Conservation (phyloP, 2,329 filamentous ascomycete genomes). For the Verticillium isaacii region DNA sequence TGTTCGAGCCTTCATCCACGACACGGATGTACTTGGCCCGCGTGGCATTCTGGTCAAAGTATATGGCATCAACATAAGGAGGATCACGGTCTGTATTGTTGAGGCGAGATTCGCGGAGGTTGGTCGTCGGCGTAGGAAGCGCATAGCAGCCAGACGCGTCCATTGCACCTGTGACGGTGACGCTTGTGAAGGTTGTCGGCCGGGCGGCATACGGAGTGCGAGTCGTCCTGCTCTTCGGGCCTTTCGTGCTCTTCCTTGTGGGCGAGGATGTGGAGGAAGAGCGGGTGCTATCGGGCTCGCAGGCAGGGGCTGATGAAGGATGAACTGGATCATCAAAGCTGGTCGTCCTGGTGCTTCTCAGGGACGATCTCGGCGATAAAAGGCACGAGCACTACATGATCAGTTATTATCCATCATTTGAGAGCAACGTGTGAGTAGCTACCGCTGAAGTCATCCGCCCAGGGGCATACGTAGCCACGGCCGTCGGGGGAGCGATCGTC, state of each 20-base stretch:
- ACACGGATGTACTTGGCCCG: slow-evolving; percentile 27
- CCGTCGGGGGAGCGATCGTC: not conserved
- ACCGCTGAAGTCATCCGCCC: slow-evolving; percentile 5
- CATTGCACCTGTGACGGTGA: slow-evolving; percentile 1
- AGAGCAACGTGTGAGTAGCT: not conserved
- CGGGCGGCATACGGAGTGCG: not conserved
- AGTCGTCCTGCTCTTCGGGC: not conserved
- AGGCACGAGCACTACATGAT: slow-evolving; percentile 8
- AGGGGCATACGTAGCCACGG: slow-evolving; percentile 4
- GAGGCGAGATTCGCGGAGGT: slow-evolving; percentile 20
- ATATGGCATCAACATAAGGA: slow-evolving; percentile 31
- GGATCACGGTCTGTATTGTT: slow-evolving; percentile 21
- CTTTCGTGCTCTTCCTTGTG: not conserved
- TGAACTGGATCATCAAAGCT: not conserved
- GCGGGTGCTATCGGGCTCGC: not conserved
- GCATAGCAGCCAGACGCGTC: slow-evolving; percentile 8
- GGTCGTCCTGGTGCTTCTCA: not conserved
- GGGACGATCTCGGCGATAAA: not conserved
- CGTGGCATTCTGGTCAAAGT: slow-evolving; percentile 24
- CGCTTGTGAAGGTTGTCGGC: slow-evolving; percentile 3
- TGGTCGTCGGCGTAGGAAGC: not conserved
- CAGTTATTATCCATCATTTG: too few relatives aligned
- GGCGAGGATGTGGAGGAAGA: not conserved
- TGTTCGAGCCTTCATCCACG: slow-evolving; percentile 19
- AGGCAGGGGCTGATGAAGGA: not conserved